Base-by-base conservation (phyloP, 306 rosid genomes). In the Dryas drummondii region DNA sequence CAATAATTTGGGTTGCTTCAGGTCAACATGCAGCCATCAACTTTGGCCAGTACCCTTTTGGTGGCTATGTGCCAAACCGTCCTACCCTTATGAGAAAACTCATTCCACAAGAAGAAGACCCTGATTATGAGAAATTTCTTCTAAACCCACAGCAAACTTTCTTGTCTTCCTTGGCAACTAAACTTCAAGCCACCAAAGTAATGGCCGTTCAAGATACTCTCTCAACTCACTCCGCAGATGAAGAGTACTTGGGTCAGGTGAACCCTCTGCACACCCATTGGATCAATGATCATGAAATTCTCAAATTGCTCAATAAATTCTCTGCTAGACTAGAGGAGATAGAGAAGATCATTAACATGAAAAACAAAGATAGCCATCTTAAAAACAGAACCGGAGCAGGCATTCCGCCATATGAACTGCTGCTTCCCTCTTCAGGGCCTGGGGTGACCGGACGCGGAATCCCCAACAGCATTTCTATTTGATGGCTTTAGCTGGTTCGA, bases 201-300 rank as follows among this genome's bases (percentile, higher is more conserved):
- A 94, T 94, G 99, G 97, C 99, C 16, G 97, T 94, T 80, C 97
- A 90, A 82, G 96, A 94, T 77, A 92, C 97, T 8, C 79, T 93
- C 32, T 93, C 98, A 4, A 90, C 97, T 32, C 97, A 94, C 81
- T 94, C 99, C 4, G 78, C 99, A 0, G 97, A 94, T 66, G 97
- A 94, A 82, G 99, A 94, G 97, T 94, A 94, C 78, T 84, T 94
- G 87, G 99, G 99, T 51, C 86, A 91, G 81, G 73, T 80, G 55
- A 88, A 85, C 70, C 89, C 59, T 13, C 76, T 86, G n/a, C 87
- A 91, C 41, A 7, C 70, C 80, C 90, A 81, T 68, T 90, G 96
- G 98, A 91, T 83, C 82, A 82, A 82, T 64, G 97, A 91, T 66
- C 80, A 81, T 14, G 76, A 80, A 74, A 68, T 94, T 50, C 27